phyloP scores from a whole-genome alignment of 768 basidiomycete genomes.

The Imleria badia region DNA sequence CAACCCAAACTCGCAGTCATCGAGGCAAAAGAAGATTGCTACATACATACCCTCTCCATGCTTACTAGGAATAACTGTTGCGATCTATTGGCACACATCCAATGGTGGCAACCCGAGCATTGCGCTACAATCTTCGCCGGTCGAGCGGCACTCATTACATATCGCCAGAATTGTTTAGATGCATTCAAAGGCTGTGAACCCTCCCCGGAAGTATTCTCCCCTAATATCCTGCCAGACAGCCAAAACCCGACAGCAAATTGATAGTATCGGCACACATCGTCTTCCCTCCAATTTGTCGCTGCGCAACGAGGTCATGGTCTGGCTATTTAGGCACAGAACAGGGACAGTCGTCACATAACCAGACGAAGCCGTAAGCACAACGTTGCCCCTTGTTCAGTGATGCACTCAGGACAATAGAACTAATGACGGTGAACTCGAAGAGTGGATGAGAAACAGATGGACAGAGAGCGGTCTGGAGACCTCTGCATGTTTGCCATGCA shows the following conservation, averaged over 20 bases:
- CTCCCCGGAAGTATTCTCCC: neutral
- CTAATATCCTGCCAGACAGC: too few relatives aligned
- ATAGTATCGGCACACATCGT: neutral
- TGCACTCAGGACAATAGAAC: neutral
- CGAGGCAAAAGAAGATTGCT: too few relatives aligned
- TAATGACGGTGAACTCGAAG: too few relatives aligned
- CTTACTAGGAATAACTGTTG: too few relatives aligned
- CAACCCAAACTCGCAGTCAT: too few relatives aligned
- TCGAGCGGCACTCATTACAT: neutral
- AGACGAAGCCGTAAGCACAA: neutral
- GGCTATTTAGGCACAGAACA: neutral
- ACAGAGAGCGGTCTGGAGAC: rapidly evolving
- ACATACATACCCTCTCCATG: too few relatives aligned
- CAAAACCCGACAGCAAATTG: neutral
- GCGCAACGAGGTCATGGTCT: neutral
- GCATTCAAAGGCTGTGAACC: neutral
- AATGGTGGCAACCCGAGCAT: neutral
- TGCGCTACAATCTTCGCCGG: neutral
- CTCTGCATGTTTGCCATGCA: neutral
- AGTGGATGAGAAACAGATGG: too few relatives aligned
- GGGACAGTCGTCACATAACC: neutral
- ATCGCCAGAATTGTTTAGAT: too few relatives aligned
- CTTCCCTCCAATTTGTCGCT: neutral
- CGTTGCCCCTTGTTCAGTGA: neutral
- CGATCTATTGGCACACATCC: neutral